Evolutionary conservation across 257 asterid species (phyloP), one percentile per base, ranked within the genome.

Genomic region (Schizonepeta tenuifolia): DNA sequence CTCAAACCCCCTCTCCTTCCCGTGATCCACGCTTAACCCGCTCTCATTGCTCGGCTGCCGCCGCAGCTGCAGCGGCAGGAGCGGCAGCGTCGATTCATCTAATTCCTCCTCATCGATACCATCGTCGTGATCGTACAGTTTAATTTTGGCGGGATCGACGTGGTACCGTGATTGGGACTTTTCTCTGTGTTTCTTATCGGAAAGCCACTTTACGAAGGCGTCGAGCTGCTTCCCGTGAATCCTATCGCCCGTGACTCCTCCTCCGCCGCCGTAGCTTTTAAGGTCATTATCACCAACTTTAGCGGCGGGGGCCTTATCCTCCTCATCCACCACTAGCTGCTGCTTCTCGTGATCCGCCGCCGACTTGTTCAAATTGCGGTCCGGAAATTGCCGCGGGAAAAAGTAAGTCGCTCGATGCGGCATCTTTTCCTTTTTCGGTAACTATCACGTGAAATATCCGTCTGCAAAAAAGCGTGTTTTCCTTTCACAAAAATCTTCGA

Each of bases 391-490:
- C 86, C 97, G 73, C 0, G 97, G 96, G 40, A 94, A 94, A 59
- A 94, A 75, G 87, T 94, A 94, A 22, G 97, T 88, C 1, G 98
- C 84, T 72, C 96, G 83, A 79, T 94, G 98, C 78, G 98, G 98
- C 98, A 94, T 94, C 85, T 69, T 79, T 80, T 38, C 31, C 7
- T 11, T 31, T 31, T 31, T 31, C 5, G 50, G 4, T 28, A 4
- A 61, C 36, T 61, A 60, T 71, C 89, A 68, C 92, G 95, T 83
- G 89, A 31, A 28, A 28, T 28, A 1, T 28, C 33, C 33, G 33
- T 2, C 4, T n/a, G n/a, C n/a, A n/a, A 28, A 28, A 28, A 28
- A 2, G 33, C 33, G 33, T 28, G 33, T 28, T 43, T 10, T 3
- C 12, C 3, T 44, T 0, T 13, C 33, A 28, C 33, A 28, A 28